phyloP scores from a whole-genome alignment of 331 rosid genomes.

The Erythrophleum ivorense region DNA sequence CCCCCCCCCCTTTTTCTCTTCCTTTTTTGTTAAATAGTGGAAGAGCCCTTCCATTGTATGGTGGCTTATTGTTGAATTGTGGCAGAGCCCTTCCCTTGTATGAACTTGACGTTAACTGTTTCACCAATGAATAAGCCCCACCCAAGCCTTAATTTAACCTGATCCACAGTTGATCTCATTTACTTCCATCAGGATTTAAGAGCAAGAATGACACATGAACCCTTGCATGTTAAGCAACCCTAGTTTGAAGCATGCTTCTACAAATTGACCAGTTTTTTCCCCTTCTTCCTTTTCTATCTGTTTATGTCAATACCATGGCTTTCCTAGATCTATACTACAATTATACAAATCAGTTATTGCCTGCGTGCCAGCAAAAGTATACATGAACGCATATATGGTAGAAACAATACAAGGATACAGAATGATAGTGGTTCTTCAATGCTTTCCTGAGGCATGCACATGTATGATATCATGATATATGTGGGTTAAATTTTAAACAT shows the following conservation, averaged over 20 bases:
- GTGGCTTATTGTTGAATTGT: not conserved
- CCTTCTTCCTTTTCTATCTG: not conserved
- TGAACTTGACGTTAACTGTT: too few species aligned
- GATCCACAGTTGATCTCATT: too few species aligned
- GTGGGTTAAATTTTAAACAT: not conserved
- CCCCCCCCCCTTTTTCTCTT: not conserved
- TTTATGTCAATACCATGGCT: not conserved
- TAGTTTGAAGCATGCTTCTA: not conserved
- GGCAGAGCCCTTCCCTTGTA: too few species aligned
- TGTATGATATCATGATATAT: not conserved
- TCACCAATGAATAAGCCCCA: too few species aligned
- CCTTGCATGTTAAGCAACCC: not conserved
- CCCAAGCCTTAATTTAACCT: too few species aligned
- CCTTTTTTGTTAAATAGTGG: not conserved
- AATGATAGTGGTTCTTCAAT: not conserved
- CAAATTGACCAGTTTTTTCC: not conserved
- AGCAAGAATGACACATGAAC: not conserved
- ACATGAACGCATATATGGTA: not conserved
- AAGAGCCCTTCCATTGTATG: not conserved
- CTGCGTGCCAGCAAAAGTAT: not conserved
- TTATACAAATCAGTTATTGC: not conserved
- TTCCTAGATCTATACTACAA: not conserved
- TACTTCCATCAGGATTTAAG: not conserved
- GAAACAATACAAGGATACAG: not conserved
- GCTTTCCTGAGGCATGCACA: not conserved